Evolutionary conservation across 495 filamentous ascomycete genomes (phyloP), one percentile per base, ranked within the genome.

Genomic region (Xylaria venustula): DNA sequence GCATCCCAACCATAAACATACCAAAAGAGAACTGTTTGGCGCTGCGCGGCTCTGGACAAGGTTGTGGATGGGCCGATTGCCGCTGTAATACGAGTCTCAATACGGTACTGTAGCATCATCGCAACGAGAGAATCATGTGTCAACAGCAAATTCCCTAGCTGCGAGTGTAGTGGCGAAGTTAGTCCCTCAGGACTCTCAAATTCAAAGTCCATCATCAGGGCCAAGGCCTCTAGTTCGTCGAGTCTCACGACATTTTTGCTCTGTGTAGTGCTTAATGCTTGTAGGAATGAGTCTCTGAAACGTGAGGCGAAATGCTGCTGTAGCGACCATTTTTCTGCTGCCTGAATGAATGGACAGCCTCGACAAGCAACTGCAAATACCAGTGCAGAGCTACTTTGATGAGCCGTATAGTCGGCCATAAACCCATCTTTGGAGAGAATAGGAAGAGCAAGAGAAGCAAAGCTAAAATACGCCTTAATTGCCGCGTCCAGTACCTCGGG

Each of bases 231-330:
- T 5, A 53, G 32, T 11, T 53, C 50, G 14, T 53, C 50, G 2
- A 53, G 50, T n/a, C 34, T 53, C 14, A 53, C 50, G 34, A 53
- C 22, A 26, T 41, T 14, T 9, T 17, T 26, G 14, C 20, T 23
- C 3, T 1, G 2, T n/a, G 50, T 17, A 25, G 5, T 25, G 32
- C 50, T 40, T 14, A 32, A 19, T 41, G 63, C 57, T 42, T 70
- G 64, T 71, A 74, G 69, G 60, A 71, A 69, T 63, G 71, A 54
- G 61, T 71, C 72, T 70, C 67, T 70, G 72, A 70, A 60, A 66
- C 64, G 67, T 69, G 66, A 71, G 71, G 65, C 63, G 66, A 64
- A 68, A 67, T 60, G 66, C 65, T 66, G 64, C 46, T 57, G 52
- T 57, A 70, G 58, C 61, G 50, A 23, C 50, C 50, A 53, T 53